phyloP scores from a whole-genome alignment of 208 protist genomes.

The Leishmania tropica region DNA sequence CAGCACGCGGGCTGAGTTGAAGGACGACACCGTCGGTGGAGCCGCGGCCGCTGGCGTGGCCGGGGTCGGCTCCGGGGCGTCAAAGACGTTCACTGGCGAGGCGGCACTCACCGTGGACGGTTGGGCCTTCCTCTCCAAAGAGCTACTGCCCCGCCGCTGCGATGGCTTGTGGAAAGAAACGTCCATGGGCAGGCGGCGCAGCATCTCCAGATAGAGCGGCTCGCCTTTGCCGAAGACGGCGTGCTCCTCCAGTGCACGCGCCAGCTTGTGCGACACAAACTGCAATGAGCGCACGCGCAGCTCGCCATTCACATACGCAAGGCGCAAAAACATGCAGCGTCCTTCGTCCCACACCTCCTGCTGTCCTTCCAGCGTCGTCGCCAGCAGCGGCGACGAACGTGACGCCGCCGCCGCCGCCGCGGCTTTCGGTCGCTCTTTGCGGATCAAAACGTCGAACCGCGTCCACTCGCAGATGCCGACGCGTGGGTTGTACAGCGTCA shows the following conservation, averaged over 20 bases:
- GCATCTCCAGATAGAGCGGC: constrained; percentile 56
- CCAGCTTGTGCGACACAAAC: constrained; percentile 58
- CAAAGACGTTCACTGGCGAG: constrained; percentile 26
- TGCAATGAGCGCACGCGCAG: constrained; percentile 79
- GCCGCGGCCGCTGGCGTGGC: constrained; percentile 1
- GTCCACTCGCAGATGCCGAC: constrained; percentile 77
- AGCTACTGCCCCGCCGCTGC: background rate
- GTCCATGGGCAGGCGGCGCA: constrained; percentile 23
- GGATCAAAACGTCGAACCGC: constrained; percentile 73
- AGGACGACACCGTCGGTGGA: background rate
- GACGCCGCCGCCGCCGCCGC: background rate
- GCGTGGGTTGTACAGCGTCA: constrained; percentile 50
- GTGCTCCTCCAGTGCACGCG: constrained; percentile 56
- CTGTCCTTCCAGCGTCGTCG: constrained; percentile 26
- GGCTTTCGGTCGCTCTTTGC: constrained; percentile 34
- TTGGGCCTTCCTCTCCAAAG: background rate
- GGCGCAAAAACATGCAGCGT: constrained; percentile 59
- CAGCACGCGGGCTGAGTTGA: constrained; percentile 33
- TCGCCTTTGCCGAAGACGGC: constrained; percentile 66
- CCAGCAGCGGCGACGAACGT: background rate
- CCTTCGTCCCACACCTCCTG: constrained; percentile 48
- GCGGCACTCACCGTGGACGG: background rate
- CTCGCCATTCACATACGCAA: constrained; percentile 79
- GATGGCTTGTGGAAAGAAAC: background rate
- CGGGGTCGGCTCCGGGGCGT: constrained; percentile 13